Conservation (phyloP, 495 filamentous ascomycete species). For the Apiosordaria backusii region DNA sequence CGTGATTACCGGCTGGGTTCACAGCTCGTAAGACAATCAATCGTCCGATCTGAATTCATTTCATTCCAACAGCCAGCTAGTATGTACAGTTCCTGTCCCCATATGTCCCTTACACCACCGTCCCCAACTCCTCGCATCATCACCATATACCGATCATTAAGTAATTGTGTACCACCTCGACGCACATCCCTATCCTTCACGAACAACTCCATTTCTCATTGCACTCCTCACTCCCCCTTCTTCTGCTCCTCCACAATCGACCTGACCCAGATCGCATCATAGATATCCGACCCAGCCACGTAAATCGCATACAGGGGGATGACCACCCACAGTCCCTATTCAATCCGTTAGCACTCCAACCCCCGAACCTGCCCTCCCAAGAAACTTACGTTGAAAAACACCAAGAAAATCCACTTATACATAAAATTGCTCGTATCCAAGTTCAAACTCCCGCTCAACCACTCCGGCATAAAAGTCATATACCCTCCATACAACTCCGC, state of each 20-base stretch:
- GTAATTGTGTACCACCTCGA: not conserved
- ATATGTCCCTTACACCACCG: not conserved
- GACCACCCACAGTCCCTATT: slow-evolving; percentile 72
- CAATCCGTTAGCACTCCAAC: not conserved
- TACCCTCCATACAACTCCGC: slow-evolving; percentile 92
- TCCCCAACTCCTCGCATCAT: not conserved
- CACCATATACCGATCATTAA: not conserved
- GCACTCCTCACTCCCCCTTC: not conserved
- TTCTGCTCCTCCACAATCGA: slow-evolving; percentile 8
- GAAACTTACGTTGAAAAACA: slow-evolving; percentile 69
- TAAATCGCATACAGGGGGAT: slow-evolving; percentile 74
- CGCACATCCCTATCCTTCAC: not conserved
- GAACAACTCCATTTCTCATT: not conserved
- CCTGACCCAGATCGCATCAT: slow-evolving; percentile 49
- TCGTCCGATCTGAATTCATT: not conserved
- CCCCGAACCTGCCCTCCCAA: not conserved
- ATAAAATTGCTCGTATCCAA: slow-evolving; percentile 79
- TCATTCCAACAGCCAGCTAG: not conserved
- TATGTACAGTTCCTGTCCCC: not conserved
- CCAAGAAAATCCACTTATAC: slow-evolving; percentile 82
- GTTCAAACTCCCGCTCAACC: slow-evolving; percentile 72
- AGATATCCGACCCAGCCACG: slow-evolving; percentile 59
- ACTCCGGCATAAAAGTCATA: slow-evolving; percentile 96
- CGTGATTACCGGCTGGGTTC: not conserved
- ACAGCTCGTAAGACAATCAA: not conserved